Evolutionary conservation across 2,329 filamentous ascomycete species (phyloP).

Genomic region (Talaromyces sp.): DNA sequence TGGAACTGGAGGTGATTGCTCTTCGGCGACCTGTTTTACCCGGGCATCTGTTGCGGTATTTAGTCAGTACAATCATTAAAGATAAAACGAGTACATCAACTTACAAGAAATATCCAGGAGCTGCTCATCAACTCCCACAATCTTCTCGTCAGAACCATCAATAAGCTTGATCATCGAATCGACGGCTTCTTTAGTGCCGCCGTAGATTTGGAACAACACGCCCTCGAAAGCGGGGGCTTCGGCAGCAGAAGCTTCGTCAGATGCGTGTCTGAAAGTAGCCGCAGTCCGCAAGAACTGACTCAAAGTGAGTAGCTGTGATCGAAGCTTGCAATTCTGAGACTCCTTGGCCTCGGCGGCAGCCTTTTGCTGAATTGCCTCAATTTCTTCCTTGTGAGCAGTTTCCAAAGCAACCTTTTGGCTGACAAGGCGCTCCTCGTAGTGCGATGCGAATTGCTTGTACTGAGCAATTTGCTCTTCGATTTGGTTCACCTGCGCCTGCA

Average conservation of each 20-base stretch:
- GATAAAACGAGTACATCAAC: slow-evolving; percentile 21
- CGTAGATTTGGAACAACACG: slow-evolving; percentile 57
- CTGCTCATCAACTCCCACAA: slow-evolving; percentile 52
- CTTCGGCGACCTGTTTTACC: slow-evolving; percentile 45
- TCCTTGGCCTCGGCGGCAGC: slow-evolving; percentile 44
- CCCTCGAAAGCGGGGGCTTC: slow-evolving; percentile 60
- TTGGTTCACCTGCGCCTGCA: slow-evolving; percentile 51
- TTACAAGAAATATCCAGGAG: slow-evolving; percentile 52
- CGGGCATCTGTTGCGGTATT: slow-evolving; percentile 39
- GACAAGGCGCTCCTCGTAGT: slow-evolving; percentile 51
- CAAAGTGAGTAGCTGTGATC: slow-evolving; percentile 52
- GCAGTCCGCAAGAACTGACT: slow-evolving; percentile 59
- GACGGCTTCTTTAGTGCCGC: slow-evolving; percentile 55
- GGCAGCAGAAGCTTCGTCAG: slow-evolving; percentile 51
- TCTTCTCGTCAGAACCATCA: slow-evolving; percentile 52
- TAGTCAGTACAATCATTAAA: slow-evolving; percentile 10
- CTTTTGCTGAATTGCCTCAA: slow-evolving; percentile 48
- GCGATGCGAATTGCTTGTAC: slow-evolving; percentile 55
- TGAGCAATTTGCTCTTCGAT: slow-evolving; percentile 56
- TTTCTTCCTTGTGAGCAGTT: slow-evolving; percentile 50
- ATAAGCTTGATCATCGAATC: slow-evolving; percentile 56
- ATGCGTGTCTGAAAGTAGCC: slow-evolving; percentile 53
- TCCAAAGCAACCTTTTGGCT: slow-evolving; percentile 53
- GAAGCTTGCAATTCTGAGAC: slow-evolving; percentile 43
- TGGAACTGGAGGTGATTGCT: slow-evolving; percentile 28